A percentile compares a stretch with the other conserved stretches of the same genome.
Evolutionary conservation across 345 rosid species (phyloP).

Genomic region (Citrus maxima): DNA sequence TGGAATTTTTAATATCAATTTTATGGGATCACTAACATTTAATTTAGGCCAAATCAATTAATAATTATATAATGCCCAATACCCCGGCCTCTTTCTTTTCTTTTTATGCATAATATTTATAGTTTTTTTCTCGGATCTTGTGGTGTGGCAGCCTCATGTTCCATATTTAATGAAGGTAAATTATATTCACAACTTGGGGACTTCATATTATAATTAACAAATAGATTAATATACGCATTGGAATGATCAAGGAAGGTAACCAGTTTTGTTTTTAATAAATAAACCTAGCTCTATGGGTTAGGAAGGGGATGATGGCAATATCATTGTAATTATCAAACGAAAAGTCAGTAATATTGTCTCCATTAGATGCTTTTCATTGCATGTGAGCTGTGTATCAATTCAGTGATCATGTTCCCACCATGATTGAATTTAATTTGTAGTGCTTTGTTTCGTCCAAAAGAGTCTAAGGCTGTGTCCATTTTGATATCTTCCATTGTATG

Average conservation of each 20-base stretch:
- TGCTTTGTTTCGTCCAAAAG: neutral
- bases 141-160: conserved; percentile 19
- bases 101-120: neutral
- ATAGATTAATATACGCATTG: neutral
- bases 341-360: neutral
- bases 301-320: neutral
- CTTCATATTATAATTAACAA: no score
- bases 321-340: neutral
- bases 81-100: neutral
- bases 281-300: neutral
- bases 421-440: neutral
- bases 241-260: neutral
- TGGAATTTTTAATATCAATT: conserved; percentile 6
- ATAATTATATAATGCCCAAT: neutral
- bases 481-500: no score
- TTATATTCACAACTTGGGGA: neutral
- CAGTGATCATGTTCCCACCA: neutral
- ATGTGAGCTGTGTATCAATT: neutral
- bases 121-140: conserved; percentile 32
- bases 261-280: neutral
- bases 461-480: no score
- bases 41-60: conserved; percentile 10
- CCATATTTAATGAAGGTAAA: neutral
- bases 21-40: conserved; percentile 21
- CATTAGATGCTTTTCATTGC: neutral